Percentiles rank a stretch among this genome's conserved stretches.
Conservation (phyloP, 768 basidiomycete species). For the Pleurotus platypus region DNA sequence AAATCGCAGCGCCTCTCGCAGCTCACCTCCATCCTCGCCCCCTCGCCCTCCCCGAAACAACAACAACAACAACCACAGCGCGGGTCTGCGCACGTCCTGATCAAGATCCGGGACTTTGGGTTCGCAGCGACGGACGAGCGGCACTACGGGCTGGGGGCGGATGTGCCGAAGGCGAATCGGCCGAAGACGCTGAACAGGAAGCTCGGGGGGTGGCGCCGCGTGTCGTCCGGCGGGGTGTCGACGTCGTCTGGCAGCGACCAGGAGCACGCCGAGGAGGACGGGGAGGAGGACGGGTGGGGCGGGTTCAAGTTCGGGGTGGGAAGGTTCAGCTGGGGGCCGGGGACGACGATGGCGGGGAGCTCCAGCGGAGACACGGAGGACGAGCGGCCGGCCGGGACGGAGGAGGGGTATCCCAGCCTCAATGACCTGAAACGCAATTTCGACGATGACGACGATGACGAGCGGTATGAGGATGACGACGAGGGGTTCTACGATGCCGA, state of each 20-base stretch:
- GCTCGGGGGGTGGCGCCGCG: conserved; percentile 12
- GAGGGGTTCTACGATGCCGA: conserved; percentile 22
- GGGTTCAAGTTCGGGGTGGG: conserved; percentile 25
- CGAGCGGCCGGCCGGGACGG: conserved; percentile 9
- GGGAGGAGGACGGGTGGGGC: conserved; percentile 22
- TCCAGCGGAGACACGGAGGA: conserved; percentile 12
- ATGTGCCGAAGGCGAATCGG: conserved; percentile 36
- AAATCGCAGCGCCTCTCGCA: not conserved
- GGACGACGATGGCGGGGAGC: conserved; percentile 5
- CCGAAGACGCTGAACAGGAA: conserved; percentile 28
- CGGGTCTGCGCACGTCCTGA: conserved; percentile 22
- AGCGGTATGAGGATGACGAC: conserved; percentile 20
- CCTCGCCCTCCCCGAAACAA: conserved; percentile 1
- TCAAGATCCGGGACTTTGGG: conserved; percentile 43
- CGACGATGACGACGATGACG: conserved; percentile 25
- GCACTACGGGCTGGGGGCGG: conserved; percentile 33
- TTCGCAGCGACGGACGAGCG: conserved; percentile 31
- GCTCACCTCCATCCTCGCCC: conserved; percentile 9
- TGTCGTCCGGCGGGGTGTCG: not conserved
- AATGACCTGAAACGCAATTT: conserved; percentile 50
- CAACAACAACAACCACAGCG: not conserved
- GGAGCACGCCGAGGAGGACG: conserved; percentile 16
- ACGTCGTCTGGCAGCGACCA: conserved; percentile 11
- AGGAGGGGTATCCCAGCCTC: conserved; percentile 29
- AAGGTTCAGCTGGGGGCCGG: conserved; percentile 20